Conservation (phyloP, 2,329 filamentous ascomycete species). For the Penicillium expansum region DNA sequence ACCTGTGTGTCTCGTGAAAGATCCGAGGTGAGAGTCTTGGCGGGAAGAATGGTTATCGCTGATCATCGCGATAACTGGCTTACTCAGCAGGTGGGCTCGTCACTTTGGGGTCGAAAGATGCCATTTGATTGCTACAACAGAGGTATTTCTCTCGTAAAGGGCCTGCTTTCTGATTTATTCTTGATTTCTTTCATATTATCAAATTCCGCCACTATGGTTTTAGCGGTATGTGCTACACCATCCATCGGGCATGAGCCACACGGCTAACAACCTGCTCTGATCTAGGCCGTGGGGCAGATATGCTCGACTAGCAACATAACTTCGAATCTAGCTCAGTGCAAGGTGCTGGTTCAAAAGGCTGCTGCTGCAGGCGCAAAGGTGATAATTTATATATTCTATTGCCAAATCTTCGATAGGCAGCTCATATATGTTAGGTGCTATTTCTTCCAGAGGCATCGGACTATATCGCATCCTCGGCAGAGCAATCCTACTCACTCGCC, state of each 20-base stretch:
- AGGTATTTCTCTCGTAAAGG: neutral
- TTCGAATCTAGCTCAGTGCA: constrained; percentile 77
- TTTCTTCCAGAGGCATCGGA: constrained; percentile 92
- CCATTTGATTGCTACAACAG: neutral
- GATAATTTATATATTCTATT: neutral
- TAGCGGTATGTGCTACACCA: constrained; percentile 25
- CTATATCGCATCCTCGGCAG: constrained; percentile 71
- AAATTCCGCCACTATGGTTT: constrained; percentile 23
- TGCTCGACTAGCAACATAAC: constrained; percentile 76
- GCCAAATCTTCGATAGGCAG: neutral
- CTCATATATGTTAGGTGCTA: constrained; percentile 56
- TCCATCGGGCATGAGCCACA: neutral
- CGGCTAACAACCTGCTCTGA: constrained; percentile 13
- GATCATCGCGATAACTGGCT: constrained; percentile 21
- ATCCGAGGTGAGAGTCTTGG: constrained; percentile 20
- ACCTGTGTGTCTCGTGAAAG: constrained; percentile 9
- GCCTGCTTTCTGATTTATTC: neutral
- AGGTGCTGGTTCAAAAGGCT: constrained; percentile 68
- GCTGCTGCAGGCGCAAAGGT: constrained; percentile 76
- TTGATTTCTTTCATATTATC: neutral
- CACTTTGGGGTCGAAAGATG: constrained; percentile 3
- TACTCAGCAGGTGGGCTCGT: constrained; percentile 16
- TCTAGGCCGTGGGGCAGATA: constrained; percentile 81
- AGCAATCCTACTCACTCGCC: constrained; percentile 69
- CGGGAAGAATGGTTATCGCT: constrained; percentile 23